Evolutionary conservation across 148 eudicot genomes (phyloP), one percentile per base, ranked within the genome.

Genomic region (Rhododendron vialii): DNA sequence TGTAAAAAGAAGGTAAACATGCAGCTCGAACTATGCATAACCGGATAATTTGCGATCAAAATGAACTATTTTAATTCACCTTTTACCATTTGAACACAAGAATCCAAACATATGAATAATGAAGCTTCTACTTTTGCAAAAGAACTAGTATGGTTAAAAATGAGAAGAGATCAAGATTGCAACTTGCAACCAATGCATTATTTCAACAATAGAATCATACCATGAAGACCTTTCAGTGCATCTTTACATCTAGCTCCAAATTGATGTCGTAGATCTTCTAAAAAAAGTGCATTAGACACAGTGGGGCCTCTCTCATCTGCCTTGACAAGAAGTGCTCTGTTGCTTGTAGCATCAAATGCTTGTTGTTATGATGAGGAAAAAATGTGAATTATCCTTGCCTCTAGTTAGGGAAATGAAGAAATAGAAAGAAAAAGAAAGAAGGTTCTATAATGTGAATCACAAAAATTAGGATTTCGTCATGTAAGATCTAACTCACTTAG

Each of bases 391-490:
- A 2, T 65, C 28, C 71, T 65, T 14, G 1, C 71, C 71, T n/a
- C 33, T n/a, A 4, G 30, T 65, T 65, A 1, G 71, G 28, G 71
- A 65, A 65, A 65, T 4, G 86, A 91, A 93, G 15, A 94, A 96
- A 33, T 96, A 95, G 86, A 94, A 95, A 4, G 92, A 90, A 79
- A 94, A 96, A 75, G 89, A 93, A 93, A 65, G 38, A 94, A 93
- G 61, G 88, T 20, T 63, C 69, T 22, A 61, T 61, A 1, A 61
- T 22, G 26, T 20, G 67, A 61, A 18, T 61, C 22, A 20, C 26
- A 2, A 10, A n/a, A 65, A 65, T 10, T 0, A 65, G 33, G 14
- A n/a, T 9, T 24, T 8, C 0, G 11, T 24, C 67, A 7, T 2
- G 12, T 61, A 6, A 61, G 67, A 20, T 61, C 7, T n/a, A n/a